Evolutionary conservation across 805 yeast genomes (phyloP), one percentile per base, ranked within the genome.

Genomic region (Candida railenensis): DNA sequence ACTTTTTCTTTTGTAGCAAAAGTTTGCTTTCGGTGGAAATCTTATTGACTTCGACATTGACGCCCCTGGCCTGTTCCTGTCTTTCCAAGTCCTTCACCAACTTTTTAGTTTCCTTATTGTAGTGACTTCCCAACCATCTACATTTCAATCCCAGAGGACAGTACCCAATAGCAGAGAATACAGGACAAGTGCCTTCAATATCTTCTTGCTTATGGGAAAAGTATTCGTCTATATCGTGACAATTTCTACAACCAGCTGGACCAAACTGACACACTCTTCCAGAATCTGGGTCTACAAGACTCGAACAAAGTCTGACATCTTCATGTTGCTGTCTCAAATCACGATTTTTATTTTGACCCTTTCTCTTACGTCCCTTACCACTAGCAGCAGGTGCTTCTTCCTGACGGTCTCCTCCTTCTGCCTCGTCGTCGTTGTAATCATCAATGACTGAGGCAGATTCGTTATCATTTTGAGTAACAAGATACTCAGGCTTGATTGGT

Each of bases 71-170:
- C 11, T 39, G 57, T 7, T 67, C 77, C 34, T 66, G 66, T 49
- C 63, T 61, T 1, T 56, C 78, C 42, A 63, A 61, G 58, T 80
- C 82, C 45, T 63, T 73, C 32, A 74, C 49, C 18, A 84, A 63
- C 48, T 63, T 68, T 45, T 67, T 70, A 15, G 74, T 65, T 47
- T 72, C 84, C 28, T 58, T 59, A 53, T 77, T 62, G 58, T 70
- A 77, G 67, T 94, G 98, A 14, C 88, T 79, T 2, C 78, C 69
- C 47, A 94, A 76, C 89, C 96, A 94, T 57, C 97, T 80, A 69
- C 99, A 94, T 63, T 89, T 92, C 56, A 88, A 67, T 0, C 99
- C 99, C 50, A 86, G 79, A 3, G 96, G 96, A 73, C 99, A 94
- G 58, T 81, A 83, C 0, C 99, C 99, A 32, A 89, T 71, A 1